Percentiles rank a stretch among this genome's conserved stretches.
These are phyloP conservation scores for Hyaloperonospora arabidopsidis DNA, from an alignment of 352 stramenopile species.

Conservation along the genomic window DNA sequence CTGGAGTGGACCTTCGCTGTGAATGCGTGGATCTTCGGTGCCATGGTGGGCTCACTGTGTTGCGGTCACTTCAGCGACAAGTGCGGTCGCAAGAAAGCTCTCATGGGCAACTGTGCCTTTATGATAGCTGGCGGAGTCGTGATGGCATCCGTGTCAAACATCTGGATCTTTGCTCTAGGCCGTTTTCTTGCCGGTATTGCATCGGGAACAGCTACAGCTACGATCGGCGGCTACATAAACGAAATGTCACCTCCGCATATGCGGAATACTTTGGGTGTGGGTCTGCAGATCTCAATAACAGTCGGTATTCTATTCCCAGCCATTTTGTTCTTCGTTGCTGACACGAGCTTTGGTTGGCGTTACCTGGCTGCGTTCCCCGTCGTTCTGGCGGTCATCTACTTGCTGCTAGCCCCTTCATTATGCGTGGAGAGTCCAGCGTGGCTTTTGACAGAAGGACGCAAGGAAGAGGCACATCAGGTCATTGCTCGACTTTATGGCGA, in stretches of 20 bases:
- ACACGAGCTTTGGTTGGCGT: conserved; percentile 20
- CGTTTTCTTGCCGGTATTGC: conserved; percentile 32
- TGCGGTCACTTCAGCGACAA: conserved; percentile 19
- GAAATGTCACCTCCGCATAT: conserved; percentile 19
- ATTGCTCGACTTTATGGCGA: conserved; percentile 19
- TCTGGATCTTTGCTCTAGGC: conserved; percentile 24
- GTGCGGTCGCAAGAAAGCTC: conserved; percentile 15
- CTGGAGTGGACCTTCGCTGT: conserved; percentile 18
- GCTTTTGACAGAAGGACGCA: conserved; percentile 17
- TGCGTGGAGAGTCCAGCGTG: conserved; percentile 33
- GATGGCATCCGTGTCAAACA: conserved; percentile 18
- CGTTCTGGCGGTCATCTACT: conserved; percentile 13
- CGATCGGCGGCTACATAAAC: conserved; percentile 27
- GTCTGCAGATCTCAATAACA: conserved; percentile 14
- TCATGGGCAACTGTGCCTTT: conserved; percentile 29
- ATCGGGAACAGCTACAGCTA: conserved; percentile 30
- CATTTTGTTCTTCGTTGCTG: conserved; percentile 19
- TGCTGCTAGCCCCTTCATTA: conserved; percentile 16
- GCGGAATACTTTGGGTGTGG: conserved; percentile 14
- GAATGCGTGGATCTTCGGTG: conserved; percentile 19
- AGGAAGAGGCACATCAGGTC: conserved; percentile 18
- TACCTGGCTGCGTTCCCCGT: conserved; percentile 21
- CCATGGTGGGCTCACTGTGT: conserved; percentile 14
- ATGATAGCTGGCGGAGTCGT: conserved; percentile 32
- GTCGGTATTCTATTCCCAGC: conserved; percentile 15